These are phyloP conservation scores for Telfairia occidentalis DNA, from an alignment of 331 rosid species.

Conservation along the genomic window DNA sequence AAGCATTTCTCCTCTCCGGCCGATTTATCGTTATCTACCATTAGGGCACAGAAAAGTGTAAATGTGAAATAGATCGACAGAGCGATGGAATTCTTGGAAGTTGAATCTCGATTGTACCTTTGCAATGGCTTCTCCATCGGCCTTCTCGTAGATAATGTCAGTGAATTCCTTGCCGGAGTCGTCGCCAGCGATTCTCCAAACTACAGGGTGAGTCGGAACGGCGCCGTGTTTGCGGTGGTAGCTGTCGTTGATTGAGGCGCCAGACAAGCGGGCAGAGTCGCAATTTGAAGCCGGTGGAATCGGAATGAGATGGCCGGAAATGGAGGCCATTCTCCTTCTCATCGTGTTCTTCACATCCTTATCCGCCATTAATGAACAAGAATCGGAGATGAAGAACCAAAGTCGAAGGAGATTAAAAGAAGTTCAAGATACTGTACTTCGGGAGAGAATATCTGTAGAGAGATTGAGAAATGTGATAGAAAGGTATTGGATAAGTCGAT, in stretches of 20 bases:
- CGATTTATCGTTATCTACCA: constrained; percentile 64
- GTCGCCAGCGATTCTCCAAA: constrained; percentile 41
- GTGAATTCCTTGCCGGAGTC: constrained; percentile 39
- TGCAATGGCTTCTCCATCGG: constrained; percentile 68
- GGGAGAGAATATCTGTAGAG: not conserved
- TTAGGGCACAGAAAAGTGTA: not conserved
- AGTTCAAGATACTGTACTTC: not conserved
- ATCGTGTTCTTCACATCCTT: constrained; percentile 25
- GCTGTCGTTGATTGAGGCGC: constrained; percentile 32
- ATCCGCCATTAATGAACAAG: constrained; percentile 19
- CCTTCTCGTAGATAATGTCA: constrained; percentile 64
- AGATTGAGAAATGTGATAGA: not conserved
- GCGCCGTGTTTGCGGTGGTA: constrained; percentile 55
- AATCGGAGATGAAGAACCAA: constrained; percentile 3
- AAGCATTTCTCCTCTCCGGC: constrained; percentile 76
- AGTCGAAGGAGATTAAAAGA: not conserved
- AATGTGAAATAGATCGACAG: not conserved
- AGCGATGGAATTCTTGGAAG: not conserved
- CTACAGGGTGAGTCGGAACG: constrained; percentile 41
- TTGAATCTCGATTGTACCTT: constrained; percentile 25
- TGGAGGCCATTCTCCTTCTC: constrained; percentile 44
- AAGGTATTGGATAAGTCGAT: constrained; percentile 6
- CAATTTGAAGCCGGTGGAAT: not conserved
- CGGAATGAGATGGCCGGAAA: constrained; percentile 44
- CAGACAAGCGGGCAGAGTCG: constrained; percentile 14